phyloP scores from a whole-genome alignment of 2,329 filamentous ascomycete species.

The Sphaerulina vaccinii region DNA sequence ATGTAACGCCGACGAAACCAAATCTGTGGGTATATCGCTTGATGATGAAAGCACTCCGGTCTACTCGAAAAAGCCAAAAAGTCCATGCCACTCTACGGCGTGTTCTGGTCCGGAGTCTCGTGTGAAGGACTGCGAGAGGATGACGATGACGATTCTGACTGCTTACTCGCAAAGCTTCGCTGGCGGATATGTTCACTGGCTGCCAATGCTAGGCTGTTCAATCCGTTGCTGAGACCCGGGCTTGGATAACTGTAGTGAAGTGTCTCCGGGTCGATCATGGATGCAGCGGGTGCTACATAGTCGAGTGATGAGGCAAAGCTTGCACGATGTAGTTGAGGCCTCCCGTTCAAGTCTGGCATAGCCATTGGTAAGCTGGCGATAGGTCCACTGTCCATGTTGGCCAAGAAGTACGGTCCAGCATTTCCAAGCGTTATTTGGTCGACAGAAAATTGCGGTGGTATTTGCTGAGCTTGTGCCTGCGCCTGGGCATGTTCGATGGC shows the following conservation, averaged over 20 bases:
- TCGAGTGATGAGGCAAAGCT: slow-evolving; percentile 37
- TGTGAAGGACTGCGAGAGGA: slow-evolving; percentile 27
- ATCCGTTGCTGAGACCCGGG: slow-evolving; percentile 39
- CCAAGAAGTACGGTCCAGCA: slow-evolving; percentile 38
- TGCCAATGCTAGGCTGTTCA: slow-evolving; percentile 40
- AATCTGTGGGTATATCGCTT: slow-evolving; percentile 21
- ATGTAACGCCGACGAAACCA: slow-evolving; percentile 11
- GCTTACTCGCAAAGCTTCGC: slow-evolving; percentile 32
- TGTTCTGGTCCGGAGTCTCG: slow-evolving; percentile 20
- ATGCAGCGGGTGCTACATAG: slow-evolving; percentile 33
- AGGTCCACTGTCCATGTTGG: slow-evolving; percentile 35
- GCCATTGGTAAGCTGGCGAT: slow-evolving; percentile 37
- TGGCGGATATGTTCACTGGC: slow-evolving; percentile 36
- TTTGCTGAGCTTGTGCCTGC: slow-evolving; percentile 23
- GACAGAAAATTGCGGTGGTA: slow-evolving; percentile 18
- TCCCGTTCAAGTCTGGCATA: slow-evolving; percentile 31
- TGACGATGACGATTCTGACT: too few relatives aligned
- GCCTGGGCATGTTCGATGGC: slow-evolving; percentile 20
- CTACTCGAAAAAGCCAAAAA: slow-evolving; percentile 5
- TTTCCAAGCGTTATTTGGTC: slow-evolving; percentile 33
- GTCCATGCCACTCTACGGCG: slow-evolving; percentile 11
- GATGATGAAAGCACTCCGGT: slow-evolving; percentile 17
- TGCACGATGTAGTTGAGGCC: slow-evolving; percentile 37
- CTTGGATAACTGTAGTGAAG: slow-evolving; percentile 40
- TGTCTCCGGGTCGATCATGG: slow-evolving; percentile 35